A percentile compares a stretch with the other conserved stretches of the same genome.
These are phyloP conservation scores for Solanum lycopersicoides DNA, from an alignment of 257 asterid species.

Conservation along the genomic window DNA sequence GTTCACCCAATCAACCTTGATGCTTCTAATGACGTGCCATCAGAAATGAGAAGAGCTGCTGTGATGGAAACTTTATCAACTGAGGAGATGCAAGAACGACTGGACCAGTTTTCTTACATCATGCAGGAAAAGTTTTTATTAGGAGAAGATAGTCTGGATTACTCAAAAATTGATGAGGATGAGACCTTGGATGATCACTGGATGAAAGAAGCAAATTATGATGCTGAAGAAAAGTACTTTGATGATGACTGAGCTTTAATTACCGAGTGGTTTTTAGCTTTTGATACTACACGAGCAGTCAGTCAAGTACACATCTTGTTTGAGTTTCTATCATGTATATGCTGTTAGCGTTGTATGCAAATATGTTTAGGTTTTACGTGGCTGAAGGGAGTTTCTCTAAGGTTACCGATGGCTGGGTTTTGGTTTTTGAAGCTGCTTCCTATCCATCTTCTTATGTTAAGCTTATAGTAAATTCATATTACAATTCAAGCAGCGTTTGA, in stretches of 20 bases:
- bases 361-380: neutral
- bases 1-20: conserved; percentile 4
- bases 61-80: conserved; percentile 27
- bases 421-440: neutral
- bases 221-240: conserved; percentile 94
- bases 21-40: conserved; percentile 6
- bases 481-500: neutral
- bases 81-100: conserved; percentile 67
- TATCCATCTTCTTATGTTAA: neutral
- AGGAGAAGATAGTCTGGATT: conserved; percentile 81
- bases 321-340: neutral
- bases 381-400: neutral
- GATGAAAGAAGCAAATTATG: conserved; percentile 74
- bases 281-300: neutral
- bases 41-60: conserved; percentile 6
- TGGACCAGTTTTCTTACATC: conserved; percentile 61
- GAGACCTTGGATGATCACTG: conserved; percentile 87
- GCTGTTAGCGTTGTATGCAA: neutral
- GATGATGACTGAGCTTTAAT: conserved; percentile 29
- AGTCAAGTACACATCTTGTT: neutral
- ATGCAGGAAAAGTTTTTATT: conserved; percentile 88
- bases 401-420: neutral
- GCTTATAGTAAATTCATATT: neutral
- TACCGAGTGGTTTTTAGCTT: neutral
- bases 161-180: conserved; percentile 70